Base-by-base conservation (phyloP, 768 basidiomycete species). In the Collybia nuda region DNA sequence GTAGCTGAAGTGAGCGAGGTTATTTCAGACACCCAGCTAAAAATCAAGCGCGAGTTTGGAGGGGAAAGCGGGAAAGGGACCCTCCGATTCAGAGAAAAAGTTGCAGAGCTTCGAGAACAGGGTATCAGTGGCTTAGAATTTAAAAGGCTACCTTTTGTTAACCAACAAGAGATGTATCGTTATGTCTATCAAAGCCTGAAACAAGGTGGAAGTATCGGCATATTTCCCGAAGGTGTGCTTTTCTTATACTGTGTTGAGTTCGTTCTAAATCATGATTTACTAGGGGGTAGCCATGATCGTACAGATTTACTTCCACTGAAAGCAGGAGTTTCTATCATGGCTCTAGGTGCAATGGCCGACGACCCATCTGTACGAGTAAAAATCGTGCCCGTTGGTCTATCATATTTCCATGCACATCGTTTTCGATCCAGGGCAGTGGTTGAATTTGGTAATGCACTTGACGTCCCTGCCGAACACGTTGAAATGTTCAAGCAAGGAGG, bases 241-340 rank as follows among this genome's bases (percentile, higher is more conserved):
- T 55, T 23, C n/a, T 18, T 24, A 39, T 18, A 39, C 32, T 11
- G 7, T 14, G 14, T 11, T 3, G 14, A 32, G 11, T 28, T 28
- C 11, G 6, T 9, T 32, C 3, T 52, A 43, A 36, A 23, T 55
- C 48, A 58, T 42, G 17, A 18, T 39, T 45, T 44, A 17, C 44
- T 54, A 98, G 95, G 97, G 58, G 97, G 97, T 49, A 98, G 95
- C 51, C 97, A 99, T 67, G 97, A 99, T 69, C 87, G 97, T 36
- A 95, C 92, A 7, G 94, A 98, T 68, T 79, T 98, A 44, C 81
- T 98, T 17, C 97, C 97, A 2, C 79, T 99, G 36, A 99, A 99
- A 71, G 97, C 97, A 23, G 97, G 97, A 4, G 95, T 98, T 29
- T 90, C 94, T 1, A 82, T 98, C 60, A 98, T 99, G 95, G 95